A percentile compares a stretch with the other conserved stretches of the same genome.
Conservation (phyloP, 192 early-diverging fungal species). For the Mortierella antarctica region DNA sequence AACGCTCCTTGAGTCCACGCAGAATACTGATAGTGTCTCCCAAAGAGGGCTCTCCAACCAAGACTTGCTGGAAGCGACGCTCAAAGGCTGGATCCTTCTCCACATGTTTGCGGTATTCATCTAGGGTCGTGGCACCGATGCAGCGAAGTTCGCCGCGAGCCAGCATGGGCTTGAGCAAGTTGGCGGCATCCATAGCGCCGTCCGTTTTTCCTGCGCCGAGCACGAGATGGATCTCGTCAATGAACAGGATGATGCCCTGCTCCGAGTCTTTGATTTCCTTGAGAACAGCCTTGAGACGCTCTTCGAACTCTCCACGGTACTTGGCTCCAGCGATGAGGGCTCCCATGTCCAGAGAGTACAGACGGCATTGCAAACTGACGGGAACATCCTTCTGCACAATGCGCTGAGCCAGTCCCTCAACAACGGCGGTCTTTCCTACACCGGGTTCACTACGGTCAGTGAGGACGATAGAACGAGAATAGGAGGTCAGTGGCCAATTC, state of each 20-base stretch:
- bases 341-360: constrained; percentile 97
- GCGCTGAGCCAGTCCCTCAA: constrained; percentile 95
- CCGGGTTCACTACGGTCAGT: constrained; percentile 80
- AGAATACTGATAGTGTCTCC: constrained; percentile 81
- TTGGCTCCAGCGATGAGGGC: constrained; percentile 93
- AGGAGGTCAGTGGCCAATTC: neutral
- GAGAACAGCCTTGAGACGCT: constrained; percentile 94
- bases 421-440: constrained; percentile 87
- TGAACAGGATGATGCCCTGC: constrained; percentile 93
- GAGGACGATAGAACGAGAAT: neutral
- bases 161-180: constrained; percentile 97
- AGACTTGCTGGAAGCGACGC: constrained; percentile 86
- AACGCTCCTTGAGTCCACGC: constrained; percentile 83
- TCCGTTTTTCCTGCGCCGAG: constrained; percentile 93
- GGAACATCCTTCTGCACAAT: constrained; percentile 96
- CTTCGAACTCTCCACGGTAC: constrained; percentile 98
- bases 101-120: constrained; percentile 95
- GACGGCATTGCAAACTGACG: constrained; percentile 77
- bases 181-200: constrained; percentile 96
- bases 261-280: constrained; percentile 94
- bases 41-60: constrained; percentile 82
- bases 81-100: constrained; percentile 88
- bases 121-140: constrained; percentile 96
- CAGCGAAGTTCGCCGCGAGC: constrained; percentile 95
- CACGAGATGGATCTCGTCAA: constrained; percentile 97